Conservation (phyloP, 331 rosid species). For the Quercus phellos region DNA sequence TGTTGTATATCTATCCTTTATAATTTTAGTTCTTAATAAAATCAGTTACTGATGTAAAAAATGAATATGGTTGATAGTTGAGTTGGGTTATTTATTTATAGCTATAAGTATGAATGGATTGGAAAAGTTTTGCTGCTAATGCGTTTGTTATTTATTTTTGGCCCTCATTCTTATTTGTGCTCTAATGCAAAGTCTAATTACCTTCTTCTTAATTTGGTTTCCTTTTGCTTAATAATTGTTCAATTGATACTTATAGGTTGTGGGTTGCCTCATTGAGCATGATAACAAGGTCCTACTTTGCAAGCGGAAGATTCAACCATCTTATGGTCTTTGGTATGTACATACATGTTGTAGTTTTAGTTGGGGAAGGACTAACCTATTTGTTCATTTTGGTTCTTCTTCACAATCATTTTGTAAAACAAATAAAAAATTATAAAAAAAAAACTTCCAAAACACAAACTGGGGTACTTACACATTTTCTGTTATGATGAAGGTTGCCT, state of each 20-base stretch:
- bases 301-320: slow-evolving; percentile 94
- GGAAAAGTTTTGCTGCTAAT: neutral
- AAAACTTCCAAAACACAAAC: neutral
- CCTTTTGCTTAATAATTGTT: slow-evolving; percentile 26
- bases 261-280: slow-evolving; percentile 86
- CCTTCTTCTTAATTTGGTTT: slow-evolving; percentile 21
- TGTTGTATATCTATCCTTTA: neutral
- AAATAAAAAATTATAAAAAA: neutral
- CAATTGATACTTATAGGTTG: slow-evolving; percentile 51
- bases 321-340: slow-evolving; percentile 89
- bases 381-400: slow-evolving; percentile 9
- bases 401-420: slow-evolving; percentile 8
- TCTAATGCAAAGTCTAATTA: slow-evolving; percentile 5
- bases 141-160: slow-evolving; percentile 1
- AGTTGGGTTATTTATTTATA: neutral
- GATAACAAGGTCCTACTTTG: slow-evolving; percentile 86
- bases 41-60: neutral
- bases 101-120: neutral
- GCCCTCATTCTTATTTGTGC: neutral
- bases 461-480: slow-evolving; percentile 12
- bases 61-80: neutral
- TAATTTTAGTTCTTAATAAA: neutral
- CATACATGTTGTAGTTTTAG: neutral
- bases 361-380: slow-evolving; percentile 4
- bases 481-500: slow-evolving; percentile 21